Evolutionary conservation across 2,329 filamentous ascomycete species (phyloP), one percentile per base, ranked within the genome.

Genomic region (Clarireedia homoeocarpa): DNA sequence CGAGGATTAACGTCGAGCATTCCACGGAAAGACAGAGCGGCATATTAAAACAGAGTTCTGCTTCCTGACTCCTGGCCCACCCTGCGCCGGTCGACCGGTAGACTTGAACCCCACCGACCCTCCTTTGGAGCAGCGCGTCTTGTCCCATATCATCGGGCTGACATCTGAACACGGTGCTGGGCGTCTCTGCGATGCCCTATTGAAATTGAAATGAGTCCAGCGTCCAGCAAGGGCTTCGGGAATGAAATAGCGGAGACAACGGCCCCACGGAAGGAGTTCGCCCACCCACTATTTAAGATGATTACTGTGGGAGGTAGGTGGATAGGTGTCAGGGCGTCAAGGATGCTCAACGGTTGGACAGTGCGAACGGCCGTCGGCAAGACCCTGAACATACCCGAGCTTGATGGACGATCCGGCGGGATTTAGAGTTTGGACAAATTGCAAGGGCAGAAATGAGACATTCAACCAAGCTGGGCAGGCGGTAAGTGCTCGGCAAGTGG

Each of bases 331-430:
- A 17, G 26, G 45, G n/a, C 23, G 12, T 15, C 38, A 42, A 55
- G 53, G 53, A 55, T 55, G 27, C 15, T 34, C 27, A 55, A 51
- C 53, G 38, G 53, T 10, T 55, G 53, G 48, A 51, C 46, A 26
- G 47, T 55, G 53, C 53, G 40, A 51, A 45, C 17, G 53, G 53
- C 36, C 38, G 34, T 44, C 53, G 53, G 47, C 46, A 44, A 26
- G 47, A 55, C 53, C 53, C 53, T 55, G 17, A 46, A 50, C 38
- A 49, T 49, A 54, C 24, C 44, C 34, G 44, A 54, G 45, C 44
- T 49, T 49, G 46, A 49, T 49, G 52, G 47, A 40, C 47, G 47
- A 55, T 55, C 53, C 46, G 46, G 45, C 40, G 30, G 12, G 12
- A 40, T 54, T 48, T 54, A 54, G 34, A 54, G 34, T 49, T 50